phyloP scores from a whole-genome alignment of 2,329 filamentous ascomycete genomes.

The Aspergillus sp. region DNA sequence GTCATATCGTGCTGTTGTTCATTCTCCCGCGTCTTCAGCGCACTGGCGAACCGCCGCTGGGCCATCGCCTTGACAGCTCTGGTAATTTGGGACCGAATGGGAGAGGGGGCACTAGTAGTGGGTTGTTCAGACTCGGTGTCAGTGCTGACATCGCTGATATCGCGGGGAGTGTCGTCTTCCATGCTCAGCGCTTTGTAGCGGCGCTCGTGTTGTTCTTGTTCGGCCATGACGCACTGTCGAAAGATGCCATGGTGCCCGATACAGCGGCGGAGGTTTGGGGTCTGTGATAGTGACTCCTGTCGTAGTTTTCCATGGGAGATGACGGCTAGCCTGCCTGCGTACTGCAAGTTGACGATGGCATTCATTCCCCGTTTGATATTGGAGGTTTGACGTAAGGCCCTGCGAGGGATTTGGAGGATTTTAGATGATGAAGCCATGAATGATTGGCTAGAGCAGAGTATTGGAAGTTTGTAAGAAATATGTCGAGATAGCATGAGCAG shows the following conservation, averaged over 20 bases:
- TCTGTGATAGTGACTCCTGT: constrained; percentile 9
- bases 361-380: neutral
- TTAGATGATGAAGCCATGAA: neutral
- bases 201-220: constrained; percentile 8
- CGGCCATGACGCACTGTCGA: constrained; percentile 12
- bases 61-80: constrained; percentile 12
- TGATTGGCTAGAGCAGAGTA: neutral
- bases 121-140: neutral
- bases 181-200: neutral
- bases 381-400: neutral
- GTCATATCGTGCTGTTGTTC: neutral
- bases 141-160: neutral
- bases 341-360: neutral
- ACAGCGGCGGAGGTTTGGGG: constrained; percentile 15
- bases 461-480: neutral
- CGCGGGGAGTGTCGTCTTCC: neutral
- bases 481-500: neutral
- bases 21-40: neutral
- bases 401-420: neutral
- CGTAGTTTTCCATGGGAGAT: constrained; percentile 15
- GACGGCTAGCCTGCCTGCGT: neutral
- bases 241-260: constrained; percentile 16
- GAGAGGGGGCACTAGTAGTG: neutral
- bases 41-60: neutral
- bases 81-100: constrained; percentile 9